Percentiles rank a stretch among this genome's conserved stretches.
Evolutionary conservation across 179 eudicot genomes (phyloP).

Genomic region (Drosera spatulata): DNA sequence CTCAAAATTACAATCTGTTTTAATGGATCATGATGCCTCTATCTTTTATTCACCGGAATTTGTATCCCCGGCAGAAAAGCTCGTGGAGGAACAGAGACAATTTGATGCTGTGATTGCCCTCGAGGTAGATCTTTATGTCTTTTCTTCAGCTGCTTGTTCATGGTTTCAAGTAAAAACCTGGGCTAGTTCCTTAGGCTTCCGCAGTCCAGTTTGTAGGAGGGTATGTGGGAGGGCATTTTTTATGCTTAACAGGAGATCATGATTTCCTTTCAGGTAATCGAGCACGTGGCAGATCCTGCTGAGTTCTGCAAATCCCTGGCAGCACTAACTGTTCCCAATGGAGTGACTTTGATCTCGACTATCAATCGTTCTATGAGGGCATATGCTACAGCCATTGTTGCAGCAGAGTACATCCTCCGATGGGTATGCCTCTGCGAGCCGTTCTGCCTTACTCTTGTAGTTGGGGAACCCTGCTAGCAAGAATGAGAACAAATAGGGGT

Average conservation of each 20-base stretch:
- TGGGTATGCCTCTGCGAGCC: constrained; percentile 47
- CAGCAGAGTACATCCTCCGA: constrained; percentile 76
- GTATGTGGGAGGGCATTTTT: too few species aligned
- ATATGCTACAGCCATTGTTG: constrained; percentile 70
- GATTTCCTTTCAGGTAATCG: constrained; percentile 51
- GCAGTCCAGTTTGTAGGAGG: too few species aligned
- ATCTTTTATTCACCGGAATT: background rate
- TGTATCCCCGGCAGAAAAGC: constrained; percentile 45
- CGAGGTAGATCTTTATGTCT: constrained; percentile 43
- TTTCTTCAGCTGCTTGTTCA: background rate
- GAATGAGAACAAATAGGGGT: too few species aligned
- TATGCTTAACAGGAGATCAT: background rate
- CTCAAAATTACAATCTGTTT: background rate
- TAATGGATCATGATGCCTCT: background rate
- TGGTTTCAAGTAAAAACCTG: too few species aligned
- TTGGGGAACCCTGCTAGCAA: too few species aligned
- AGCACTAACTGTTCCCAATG: constrained; percentile 55
- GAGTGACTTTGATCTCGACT: constrained; percentile 86
- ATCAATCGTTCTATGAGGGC: constrained; percentile 87
- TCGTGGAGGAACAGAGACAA: constrained; percentile 67
- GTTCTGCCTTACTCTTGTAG: background rate
- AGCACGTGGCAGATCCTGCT: constrained; percentile 91
- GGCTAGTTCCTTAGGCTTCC: background rate
- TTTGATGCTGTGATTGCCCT: constrained; percentile 92
- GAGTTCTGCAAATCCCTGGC: constrained; percentile 87